phyloP scores from a whole-genome alignment of 768 basidiomycete genomes.

The Mycena metata region DNA sequence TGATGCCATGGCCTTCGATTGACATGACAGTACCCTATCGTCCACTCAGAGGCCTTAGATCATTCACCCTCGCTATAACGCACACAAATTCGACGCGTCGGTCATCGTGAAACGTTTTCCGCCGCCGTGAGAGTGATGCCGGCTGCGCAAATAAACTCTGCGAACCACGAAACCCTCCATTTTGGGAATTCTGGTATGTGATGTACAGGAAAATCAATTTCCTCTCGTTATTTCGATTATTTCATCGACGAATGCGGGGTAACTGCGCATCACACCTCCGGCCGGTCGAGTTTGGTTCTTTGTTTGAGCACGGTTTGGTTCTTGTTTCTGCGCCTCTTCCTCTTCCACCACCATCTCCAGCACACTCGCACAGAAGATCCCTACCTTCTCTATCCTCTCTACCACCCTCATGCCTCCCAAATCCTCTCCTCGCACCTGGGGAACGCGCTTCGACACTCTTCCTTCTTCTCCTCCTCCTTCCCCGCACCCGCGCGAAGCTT shows the following conservation, averaged over 20 bases:
- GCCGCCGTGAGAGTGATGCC: conserved; percentile 38
- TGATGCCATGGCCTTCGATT: conserved; percentile 46
- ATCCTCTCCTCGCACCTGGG: conserved; percentile 67
- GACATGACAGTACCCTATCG: conserved; percentile 67
- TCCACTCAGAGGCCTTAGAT: conserved; percentile 37
- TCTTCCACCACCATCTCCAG: conserved; percentile 39
- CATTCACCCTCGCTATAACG: conserved; percentile 51
- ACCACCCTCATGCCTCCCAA: conserved; percentile 59
- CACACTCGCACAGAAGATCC: conserved; percentile 37
- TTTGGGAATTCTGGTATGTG: conserved; percentile 22
- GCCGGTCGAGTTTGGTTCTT: conserved; percentile 14
- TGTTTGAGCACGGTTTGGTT: conserved; percentile 21
- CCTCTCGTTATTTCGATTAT: conserved; percentile 5
- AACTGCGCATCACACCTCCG: conserved; percentile 9
- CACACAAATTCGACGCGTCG: conserved; percentile 50
- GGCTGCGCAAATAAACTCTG: conserved; percentile 1
- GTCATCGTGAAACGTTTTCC: conserved; percentile 59
- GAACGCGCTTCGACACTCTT: conserved; percentile 79
- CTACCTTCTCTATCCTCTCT: conserved; percentile 43
- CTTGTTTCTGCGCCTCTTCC: conserved; percentile 33
- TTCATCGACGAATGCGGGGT: not conserved
- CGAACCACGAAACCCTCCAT: conserved; percentile 11
- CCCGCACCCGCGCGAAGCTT: conserved; percentile 38
- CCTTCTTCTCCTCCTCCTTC: conserved; percentile 62
- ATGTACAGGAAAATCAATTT: conserved; percentile 21